Base-by-base conservation (phyloP, 2,329 filamentous ascomycete genomes). In the Allantophomopsis cytisporea region DNA sequence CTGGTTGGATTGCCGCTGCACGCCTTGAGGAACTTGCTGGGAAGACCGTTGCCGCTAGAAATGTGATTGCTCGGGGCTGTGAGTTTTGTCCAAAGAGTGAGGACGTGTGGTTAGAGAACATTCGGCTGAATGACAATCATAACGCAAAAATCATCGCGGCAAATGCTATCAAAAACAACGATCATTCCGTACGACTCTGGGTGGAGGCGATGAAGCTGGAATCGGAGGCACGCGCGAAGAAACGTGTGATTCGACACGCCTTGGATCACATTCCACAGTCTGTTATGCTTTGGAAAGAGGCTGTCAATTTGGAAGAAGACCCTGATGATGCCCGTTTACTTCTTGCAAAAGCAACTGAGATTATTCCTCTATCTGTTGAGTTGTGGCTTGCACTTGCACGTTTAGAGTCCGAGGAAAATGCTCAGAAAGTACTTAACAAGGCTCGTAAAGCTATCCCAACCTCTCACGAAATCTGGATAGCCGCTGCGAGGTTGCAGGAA, bases 131-230 rank as follows among this genome's bases (percentile, higher is more conserved):
- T 58, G 86, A 94, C 53, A 78, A 80, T 17, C 80, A 86, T 39
- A 98, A 96, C 52, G 88, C 89, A 41, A 96, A 94, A 61, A 79
- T 98, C 44, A 94, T 98, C 48, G 91, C 88, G 6, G 85, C 88
- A 7, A 81, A 88, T 48, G 91, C 89, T 3, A 93, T 98, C 54
- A 85, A 93, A 58, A 79, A 86, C 39, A 96, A 96, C 50, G 81
- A 86, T 44, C 76, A 79, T 41, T 94, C 88, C 0, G 88, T 94
- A 8, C 74, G 80, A 46, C 65, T 98, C 7, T 98, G 91, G 91
- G 80, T 94, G 5, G 88, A 94, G 56, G 93, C 91, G 1, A 95
- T 95, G 78, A 84, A 86, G 47, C 64, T 98, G 17, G 91, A 98
- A 58, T 76, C 77, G 7, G 82, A 94, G 36, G 64, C 76, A 1